These are phyloP conservation scores for Tetrastigma voinierianum DNA, from an alignment of 164 flowering plant species.

Conservation along the genomic window DNA sequence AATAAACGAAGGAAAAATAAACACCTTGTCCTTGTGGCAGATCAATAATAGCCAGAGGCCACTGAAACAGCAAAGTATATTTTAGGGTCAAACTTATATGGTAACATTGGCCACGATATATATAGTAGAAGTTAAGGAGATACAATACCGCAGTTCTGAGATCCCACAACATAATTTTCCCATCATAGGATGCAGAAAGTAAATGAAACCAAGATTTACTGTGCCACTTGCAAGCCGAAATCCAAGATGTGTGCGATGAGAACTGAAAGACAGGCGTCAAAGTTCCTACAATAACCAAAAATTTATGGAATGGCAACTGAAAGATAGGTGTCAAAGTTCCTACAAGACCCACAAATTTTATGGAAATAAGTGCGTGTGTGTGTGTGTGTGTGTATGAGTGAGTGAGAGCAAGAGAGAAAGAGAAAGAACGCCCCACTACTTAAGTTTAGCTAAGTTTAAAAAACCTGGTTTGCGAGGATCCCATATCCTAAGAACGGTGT, in stretches of 20 bases:
- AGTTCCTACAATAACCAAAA: constrained; percentile 46
- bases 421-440: not conserved
- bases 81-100: not conserved
- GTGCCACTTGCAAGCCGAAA: constrained; percentile 97
- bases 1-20: not conserved
- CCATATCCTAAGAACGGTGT: constrained; percentile 85
- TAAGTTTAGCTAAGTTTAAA: not conserved
- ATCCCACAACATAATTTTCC: constrained; percentile 98
- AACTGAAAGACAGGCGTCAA: constrained; percentile 80
- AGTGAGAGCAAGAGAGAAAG: constrained; percentile 1
- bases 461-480: constrained; percentile 98
- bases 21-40: constrained; percentile 92
- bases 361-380: too few relatives aligned
- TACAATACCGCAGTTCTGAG: constrained; percentile 82
- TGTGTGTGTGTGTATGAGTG: too few relatives aligned
- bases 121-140: not conserved
- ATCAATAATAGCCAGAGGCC: constrained; percentile 76
- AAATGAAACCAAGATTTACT: constrained; percentile 74
- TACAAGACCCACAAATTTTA: too few relatives aligned
- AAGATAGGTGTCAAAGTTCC: too few relatives aligned
- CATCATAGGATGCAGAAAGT: constrained; percentile 87
- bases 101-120: not conserved
- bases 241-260: constrained; percentile 83
- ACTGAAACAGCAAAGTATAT: constrained; percentile 49
- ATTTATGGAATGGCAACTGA: too few relatives aligned